These are phyloP conservation scores for Globisporangium viniferum DNA, from an alignment of 352 stramenopile genomes.

Conservation along the genomic window DNA sequence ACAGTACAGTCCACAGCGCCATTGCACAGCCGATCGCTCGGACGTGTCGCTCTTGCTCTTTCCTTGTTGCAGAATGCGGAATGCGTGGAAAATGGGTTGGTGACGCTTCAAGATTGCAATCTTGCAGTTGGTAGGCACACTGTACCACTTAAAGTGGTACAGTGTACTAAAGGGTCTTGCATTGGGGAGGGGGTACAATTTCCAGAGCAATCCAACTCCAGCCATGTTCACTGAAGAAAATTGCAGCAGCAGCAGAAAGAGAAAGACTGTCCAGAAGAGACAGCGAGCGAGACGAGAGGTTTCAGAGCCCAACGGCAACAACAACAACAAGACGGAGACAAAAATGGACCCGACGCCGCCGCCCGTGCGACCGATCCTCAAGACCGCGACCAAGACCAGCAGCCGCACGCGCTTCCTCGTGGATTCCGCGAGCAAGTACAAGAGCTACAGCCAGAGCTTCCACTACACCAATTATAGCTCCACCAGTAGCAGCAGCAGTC, in stretches of 20 bases:
- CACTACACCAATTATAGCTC: conserved; percentile 19
- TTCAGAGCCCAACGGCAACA: neutral
- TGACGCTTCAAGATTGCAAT: conserved; percentile 16
- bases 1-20: conserved; percentile 2
- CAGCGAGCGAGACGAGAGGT: conserved; percentile 1
- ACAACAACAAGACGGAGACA: neutral
- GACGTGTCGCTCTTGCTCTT: neutral
- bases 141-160: neutral
- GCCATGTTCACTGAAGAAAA: neutral
- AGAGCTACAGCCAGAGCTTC: conserved; percentile 21
- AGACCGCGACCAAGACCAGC: conserved; percentile 26
- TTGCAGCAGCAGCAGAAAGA: conserved; percentile 3
- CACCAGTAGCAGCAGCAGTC: neutral
- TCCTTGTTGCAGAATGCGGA: neutral
- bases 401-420: conserved; percentile 20
- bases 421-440: conserved; percentile 23
- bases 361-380: conserved; percentile 60
- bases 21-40: neutral
- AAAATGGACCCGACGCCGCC: conserved; percentile 12
- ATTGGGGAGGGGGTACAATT: neutral
- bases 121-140: neutral
- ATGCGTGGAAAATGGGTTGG: conserved; percentile 2
- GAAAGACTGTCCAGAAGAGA: neutral
- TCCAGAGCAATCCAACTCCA: neutral
- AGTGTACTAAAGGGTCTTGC: neutral